These are phyloP conservation scores for Gentiana straminea DNA, from an alignment of 257 asterid genomes.

Conservation along the genomic window DNA sequence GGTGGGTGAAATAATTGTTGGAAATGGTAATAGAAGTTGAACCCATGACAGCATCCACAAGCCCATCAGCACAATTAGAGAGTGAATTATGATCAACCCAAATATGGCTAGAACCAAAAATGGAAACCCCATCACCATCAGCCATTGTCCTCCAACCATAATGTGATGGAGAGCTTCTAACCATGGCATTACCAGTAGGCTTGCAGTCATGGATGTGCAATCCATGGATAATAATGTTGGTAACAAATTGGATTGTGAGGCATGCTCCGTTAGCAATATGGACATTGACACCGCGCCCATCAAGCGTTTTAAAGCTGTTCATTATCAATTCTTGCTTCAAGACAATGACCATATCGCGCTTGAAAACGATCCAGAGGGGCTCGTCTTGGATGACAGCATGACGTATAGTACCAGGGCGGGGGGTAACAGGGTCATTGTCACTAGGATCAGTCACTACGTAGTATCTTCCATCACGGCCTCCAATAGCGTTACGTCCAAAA, in stretches of 20 bases:
- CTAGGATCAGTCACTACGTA: constrained; percentile 67
- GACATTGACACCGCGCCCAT: constrained; percentile 74
- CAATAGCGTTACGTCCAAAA: constrained; percentile 84
- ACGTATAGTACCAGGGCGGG: constrained; percentile 79
- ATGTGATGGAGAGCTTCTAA: constrained; percentile 76
- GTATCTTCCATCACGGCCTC: constrained; percentile 81
- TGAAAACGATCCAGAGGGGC: constrained; percentile 89
- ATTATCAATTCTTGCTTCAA: constrained; percentile 79
- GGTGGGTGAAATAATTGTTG: constrained; percentile 79
- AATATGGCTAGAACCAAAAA: constrained; percentile 81
- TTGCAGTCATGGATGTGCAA: constrained; percentile 72
- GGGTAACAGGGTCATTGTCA: constrained; percentile 77
- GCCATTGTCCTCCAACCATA: constrained; percentile 94
- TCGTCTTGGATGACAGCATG: constrained; percentile 86
- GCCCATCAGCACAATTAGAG: constrained; percentile 85
- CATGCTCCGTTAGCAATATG: constrained; percentile 82
- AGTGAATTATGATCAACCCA: constrained; percentile 93
- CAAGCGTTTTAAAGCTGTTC: constrained; percentile 90
- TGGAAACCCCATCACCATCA: constrained; percentile 83
- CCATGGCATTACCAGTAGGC: constrained; percentile 91
- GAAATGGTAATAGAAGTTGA: constrained; percentile 88
- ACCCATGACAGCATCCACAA: constrained; percentile 93
- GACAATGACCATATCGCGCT: constrained; percentile 74
- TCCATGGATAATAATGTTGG: constrained; percentile 76
- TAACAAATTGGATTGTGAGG: constrained; percentile 64